These are phyloP conservation scores for Rhizopogon vinicolor DNA, from an alignment of 768 basidiomycete species.

Conservation along the genomic window DNA sequence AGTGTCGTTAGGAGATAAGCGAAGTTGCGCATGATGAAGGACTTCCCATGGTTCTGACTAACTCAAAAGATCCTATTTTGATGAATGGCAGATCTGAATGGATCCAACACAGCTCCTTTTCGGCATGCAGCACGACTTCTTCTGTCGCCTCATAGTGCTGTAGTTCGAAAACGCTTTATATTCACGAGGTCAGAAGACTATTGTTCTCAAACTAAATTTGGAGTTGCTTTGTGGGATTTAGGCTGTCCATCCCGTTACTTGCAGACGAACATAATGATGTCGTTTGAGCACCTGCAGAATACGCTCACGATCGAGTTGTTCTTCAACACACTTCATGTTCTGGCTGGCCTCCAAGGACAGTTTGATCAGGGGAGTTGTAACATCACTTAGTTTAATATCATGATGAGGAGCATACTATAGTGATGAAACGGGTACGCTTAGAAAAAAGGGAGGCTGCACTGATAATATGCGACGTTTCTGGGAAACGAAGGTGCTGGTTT, in stretches of 20 bases:
- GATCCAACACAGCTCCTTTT: too few relatives aligned
- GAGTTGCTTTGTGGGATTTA: constrained; percentile 22
- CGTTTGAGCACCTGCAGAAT: constrained; percentile 70
- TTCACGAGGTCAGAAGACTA: too few relatives aligned
- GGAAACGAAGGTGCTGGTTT: constrained; percentile 25
- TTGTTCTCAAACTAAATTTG: neutral
- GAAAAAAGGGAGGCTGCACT: constrained; percentile 2
- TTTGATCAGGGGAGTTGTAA: constrained; percentile 62
- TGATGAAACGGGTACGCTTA: neutral
- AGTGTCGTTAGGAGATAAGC: too few relatives aligned
- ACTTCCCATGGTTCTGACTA: too few relatives aligned
- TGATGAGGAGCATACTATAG: constrained; percentile 13
- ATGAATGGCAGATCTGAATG: too few relatives aligned
- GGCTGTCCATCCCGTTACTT: constrained; percentile 22
- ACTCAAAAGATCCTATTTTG: too few relatives aligned
- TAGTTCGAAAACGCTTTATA: too few relatives aligned
- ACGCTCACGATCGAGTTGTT: constrained; percentile 64
- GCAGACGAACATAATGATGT: constrained; percentile 27
- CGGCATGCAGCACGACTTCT: too few relatives aligned
- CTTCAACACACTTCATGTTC: constrained; percentile 64
- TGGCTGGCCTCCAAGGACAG: constrained; percentile 73
- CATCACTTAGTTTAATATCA: constrained; percentile 33
- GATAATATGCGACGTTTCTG: constrained; percentile 14
- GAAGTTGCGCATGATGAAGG: too few relatives aligned
- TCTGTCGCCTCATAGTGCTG: too few relatives aligned